A percentile compares a stretch with the other conserved stretches of the same genome.
These are phyloP conservation scores for Colletotrichum godetiae DNA, from an alignment of 2,329 filamentous ascomycete genomes.

Conservation along the genomic window DNA sequence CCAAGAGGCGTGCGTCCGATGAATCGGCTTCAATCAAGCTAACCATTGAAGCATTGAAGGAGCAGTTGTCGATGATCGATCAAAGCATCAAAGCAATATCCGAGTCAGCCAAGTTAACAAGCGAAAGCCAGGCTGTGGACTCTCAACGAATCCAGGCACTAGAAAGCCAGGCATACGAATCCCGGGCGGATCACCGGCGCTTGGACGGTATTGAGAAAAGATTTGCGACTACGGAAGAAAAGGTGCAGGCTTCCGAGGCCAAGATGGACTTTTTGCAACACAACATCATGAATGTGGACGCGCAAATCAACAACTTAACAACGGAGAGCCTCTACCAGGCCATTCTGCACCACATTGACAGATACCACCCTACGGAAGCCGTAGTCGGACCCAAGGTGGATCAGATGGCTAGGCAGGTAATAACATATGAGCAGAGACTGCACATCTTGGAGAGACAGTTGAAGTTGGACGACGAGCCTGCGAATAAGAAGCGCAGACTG, in stretches of 20 bases:
- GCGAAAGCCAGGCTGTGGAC: background rate
- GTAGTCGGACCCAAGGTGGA: constrained; percentile 12
- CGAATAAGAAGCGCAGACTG: constrained; percentile 21
- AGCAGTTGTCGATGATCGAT: constrained; percentile 17
- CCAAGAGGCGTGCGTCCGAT: background rate
- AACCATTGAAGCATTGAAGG: constrained; percentile 7
- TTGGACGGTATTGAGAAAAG: constrained; percentile 36
- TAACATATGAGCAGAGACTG: constrained; percentile 19
- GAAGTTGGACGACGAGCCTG: constrained; percentile 6
- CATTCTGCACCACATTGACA: constrained; percentile 52
- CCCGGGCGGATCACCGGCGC: background rate
- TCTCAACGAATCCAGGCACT: background rate
- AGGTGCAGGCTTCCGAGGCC: constrained; percentile 32
- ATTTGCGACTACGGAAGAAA: constrained; percentile 22
- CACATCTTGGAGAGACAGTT: background rate
- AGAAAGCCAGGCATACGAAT: background rate
- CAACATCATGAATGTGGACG: constrained; percentile 52
- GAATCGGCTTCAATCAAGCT: background rate
- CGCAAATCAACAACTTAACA: constrained; percentile 61
- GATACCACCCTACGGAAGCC: constrained; percentile 13
- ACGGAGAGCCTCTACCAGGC: constrained; percentile 54
- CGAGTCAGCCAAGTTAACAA: background rate
- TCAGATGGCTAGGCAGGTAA: constrained; percentile 17
- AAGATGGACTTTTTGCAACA: constrained; percentile 48
- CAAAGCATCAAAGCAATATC: constrained; percentile 21